These are phyloP conservation scores for Phellinidium pouzarii DNA, from an alignment of 1,284 basidiomycete species.

Conservation along the genomic window DNA sequence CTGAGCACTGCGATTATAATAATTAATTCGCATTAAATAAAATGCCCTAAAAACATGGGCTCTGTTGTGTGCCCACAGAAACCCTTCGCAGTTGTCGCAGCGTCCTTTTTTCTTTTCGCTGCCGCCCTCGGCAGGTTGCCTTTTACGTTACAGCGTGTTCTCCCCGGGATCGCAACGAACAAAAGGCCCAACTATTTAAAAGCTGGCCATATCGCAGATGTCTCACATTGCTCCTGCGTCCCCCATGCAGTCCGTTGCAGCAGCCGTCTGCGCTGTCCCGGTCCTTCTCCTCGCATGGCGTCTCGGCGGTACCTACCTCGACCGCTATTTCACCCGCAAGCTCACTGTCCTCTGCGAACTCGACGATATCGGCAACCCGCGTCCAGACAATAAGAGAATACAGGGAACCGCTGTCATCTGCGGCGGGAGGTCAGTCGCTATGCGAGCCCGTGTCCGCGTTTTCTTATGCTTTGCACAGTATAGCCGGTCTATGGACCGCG, in stretches of 20 bases:
- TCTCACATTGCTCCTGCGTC: background rate
- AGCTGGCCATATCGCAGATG: no score
- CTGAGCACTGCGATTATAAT: no score
- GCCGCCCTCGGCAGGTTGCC: no score
- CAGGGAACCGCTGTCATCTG: slow-evolving; percentile 25
- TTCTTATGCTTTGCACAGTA: slow-evolving; percentile 19
- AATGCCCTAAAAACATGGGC: no score
- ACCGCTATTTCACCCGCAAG: slow-evolving; percentile 13
- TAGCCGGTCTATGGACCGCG: slow-evolving; percentile 26
- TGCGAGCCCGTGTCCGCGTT: background rate
- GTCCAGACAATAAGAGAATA: slow-evolving; percentile 18
- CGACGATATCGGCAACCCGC: slow-evolving; percentile 12
- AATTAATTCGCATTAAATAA: no score
- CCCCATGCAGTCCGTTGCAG: slow-evolving; percentile 3
- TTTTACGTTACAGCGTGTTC: no score
- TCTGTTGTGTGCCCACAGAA: no score
- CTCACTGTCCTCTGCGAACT: slow-evolving; percentile 16
- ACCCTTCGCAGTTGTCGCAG: no score
- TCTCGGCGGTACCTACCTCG: slow-evolving; percentile 1
- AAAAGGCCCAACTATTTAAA: no score
- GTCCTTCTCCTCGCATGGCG: slow-evolving; percentile 6
- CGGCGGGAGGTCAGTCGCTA: slow-evolving; percentile 24
- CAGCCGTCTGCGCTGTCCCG: slow-evolving; percentile 4
- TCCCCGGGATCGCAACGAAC: no score
- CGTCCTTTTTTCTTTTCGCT: no score